Evolutionary conservation across 805 yeast genomes (phyloP), one percentile per base, ranked within the genome.

Genomic region (Sugiyamaella americana): DNA sequence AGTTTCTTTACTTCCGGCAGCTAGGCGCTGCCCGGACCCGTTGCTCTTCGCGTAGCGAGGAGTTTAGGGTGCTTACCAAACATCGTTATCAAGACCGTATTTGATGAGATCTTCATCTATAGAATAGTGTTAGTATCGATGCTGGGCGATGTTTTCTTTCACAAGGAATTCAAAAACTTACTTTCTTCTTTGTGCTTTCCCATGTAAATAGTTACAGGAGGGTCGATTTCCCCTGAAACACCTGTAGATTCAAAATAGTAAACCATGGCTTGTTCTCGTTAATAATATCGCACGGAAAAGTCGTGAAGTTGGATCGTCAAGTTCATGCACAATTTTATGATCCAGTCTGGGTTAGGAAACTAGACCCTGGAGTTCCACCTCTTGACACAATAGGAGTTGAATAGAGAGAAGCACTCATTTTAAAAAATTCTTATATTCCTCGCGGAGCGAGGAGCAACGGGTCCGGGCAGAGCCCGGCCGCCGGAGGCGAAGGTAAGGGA

Each of bases 171-270:
- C n/a, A 11, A 11, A n/a, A n/a, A 54, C 67, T 36, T 55, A 65
- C 69, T 85, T 64, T 86, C 94, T 44, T 72, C 69, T 62, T 83
- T 84, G 60, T 86, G 85, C 57, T 74, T 79, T 2, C 94, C 94
- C 80, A 82, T 79, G 55, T 78, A 82, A 4, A 82, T 61, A 22
- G 58, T 54, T 35, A 71, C 58, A 10, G 70, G 67, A 20, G 58
- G 51, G 10, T 54, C 61, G 18, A 55, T 60, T 3, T 61, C 63
- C 3, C 57, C 64, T n/a, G 65, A 64, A 0, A 58, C 53, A 3
- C 69, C 71, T 8, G 57, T 54, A 1, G 73, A 60, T 22, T 64
- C 58, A 58, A 69, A 74, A 48, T 72, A 73, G 52, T 69, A 72
- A 11, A 73, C 77, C 77, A 73, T 73, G 21, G 5, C 32, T 8